These are phyloP conservation scores for Arctium lappa DNA, from an alignment of 129 eudicot genomes.

Conservation along the genomic window DNA sequence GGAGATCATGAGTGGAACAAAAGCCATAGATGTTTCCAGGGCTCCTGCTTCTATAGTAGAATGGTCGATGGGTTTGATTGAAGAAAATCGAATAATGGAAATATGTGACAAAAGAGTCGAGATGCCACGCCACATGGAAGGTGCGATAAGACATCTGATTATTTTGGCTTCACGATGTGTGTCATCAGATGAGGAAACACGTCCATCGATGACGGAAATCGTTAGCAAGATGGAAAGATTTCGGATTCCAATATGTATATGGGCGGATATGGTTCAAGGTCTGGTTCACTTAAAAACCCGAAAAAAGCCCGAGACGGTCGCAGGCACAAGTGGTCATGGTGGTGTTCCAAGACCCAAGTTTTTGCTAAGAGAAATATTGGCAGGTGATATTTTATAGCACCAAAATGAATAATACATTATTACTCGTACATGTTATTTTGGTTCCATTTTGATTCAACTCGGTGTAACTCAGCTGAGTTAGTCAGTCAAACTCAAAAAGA, in stretches of 20 bases:
- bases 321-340: slow-evolving; percentile 19
- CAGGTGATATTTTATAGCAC: slow-evolving; percentile 38
- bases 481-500: neutral
- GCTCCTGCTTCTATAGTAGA: slow-evolving; percentile 57
- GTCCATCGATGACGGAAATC: slow-evolving; percentile 59
- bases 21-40: slow-evolving; percentile 54
- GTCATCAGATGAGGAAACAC: slow-evolving; percentile 27
- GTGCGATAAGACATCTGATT: slow-evolving; percentile 28
- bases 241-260: slow-evolving; percentile 27
- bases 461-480: neutral
- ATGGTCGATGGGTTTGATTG: slow-evolving; percentile 45
- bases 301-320: slow-evolving; percentile 10
- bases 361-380: slow-evolving; percentile 57
- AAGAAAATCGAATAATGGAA: slow-evolving; percentile 19
- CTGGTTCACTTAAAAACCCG: slow-evolving; percentile 26
- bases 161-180: slow-evolving; percentile 55
- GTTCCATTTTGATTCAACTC: neutral
- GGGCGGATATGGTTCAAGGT: slow-evolving; percentile 30
- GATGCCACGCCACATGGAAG: slow-evolving; percentile 45
- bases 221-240: slow-evolving; percentile 37
- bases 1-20: slow-evolving; percentile 63
- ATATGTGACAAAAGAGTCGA: slow-evolving; percentile 49
- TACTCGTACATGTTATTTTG: slow-evolving; percentile 4
- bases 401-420: neutral
- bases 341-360: slow-evolving; percentile 33